These are phyloP conservation scores for Catenaria anguillulae DNA, from an alignment of 371 early-diverging fungal genomes.

Conservation along the genomic window DNA sequence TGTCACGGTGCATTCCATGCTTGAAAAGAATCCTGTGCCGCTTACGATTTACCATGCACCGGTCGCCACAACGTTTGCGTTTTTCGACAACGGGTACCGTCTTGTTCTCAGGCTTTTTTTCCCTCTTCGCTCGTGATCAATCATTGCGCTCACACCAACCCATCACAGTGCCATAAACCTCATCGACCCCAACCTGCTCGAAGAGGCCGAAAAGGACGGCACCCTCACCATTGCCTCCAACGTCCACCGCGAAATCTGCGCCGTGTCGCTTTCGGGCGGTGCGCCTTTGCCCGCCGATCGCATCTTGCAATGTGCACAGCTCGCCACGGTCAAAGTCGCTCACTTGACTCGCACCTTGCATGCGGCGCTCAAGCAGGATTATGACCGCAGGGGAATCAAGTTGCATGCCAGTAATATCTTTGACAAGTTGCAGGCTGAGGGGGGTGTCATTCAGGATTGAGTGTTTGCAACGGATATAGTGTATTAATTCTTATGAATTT, in stretches of 20 bases:
- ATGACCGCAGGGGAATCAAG: not conserved
- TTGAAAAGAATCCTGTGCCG: slow-evolving; percentile 80
- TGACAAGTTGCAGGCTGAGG: not conserved
- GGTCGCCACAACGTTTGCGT: slow-evolving; percentile 75
- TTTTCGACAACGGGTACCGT: slow-evolving; percentile 65
- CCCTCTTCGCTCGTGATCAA: too few species aligned
- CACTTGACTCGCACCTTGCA: slow-evolving; percentile 57
- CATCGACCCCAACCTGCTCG: slow-evolving; percentile 69
- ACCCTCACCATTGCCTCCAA: slow-evolving; percentile 78
- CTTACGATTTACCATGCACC: slow-evolving; percentile 88
- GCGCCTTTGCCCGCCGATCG: slow-evolving; percentile 46
- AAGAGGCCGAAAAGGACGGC: slow-evolving; percentile 67
- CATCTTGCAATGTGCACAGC: slow-evolving; percentile 54
- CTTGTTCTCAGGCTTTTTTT: not conserved
- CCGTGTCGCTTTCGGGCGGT: slow-evolving; percentile 83
- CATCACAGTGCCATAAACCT: not conserved
- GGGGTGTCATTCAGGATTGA: not conserved
- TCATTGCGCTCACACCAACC: too few species aligned
- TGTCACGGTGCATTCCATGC: slow-evolving; percentile 68
- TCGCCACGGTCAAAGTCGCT: slow-evolving; percentile 55
- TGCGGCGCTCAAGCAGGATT: slow-evolving; percentile 27
- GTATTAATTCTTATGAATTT: too few species aligned
- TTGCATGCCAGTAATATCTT: slow-evolving; percentile 4
- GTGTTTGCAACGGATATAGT: too few species aligned
- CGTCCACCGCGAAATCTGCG: slow-evolving; percentile 77